A percentile compares a stretch with the other conserved stretches of the same genome.
These are phyloP conservation scores for Sordaria brevicollis DNA, from an alignment of 495 filamentous ascomycete genomes.

Conservation along the genomic window DNA sequence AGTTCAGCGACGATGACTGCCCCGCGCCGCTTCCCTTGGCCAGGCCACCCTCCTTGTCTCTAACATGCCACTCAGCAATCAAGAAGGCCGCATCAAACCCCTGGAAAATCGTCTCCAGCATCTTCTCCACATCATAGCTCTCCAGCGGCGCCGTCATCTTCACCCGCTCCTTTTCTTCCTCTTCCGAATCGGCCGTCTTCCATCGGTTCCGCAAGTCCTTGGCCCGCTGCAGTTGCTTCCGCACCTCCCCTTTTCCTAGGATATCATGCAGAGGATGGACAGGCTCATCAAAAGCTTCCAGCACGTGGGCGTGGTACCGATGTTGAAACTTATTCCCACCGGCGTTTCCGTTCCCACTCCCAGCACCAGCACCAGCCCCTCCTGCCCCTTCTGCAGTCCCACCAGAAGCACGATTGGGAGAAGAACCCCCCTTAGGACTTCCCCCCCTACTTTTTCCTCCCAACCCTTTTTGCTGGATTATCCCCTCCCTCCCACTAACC, in stretches of 20 bases:
- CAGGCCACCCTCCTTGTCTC: constrained; percentile 16
- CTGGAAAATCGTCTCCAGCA: constrained; percentile 33
- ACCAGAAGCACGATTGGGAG: not conserved
- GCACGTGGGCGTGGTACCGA: constrained; percentile 54
- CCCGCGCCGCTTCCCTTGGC: not conserved
- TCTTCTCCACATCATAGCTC: constrained; percentile 45
- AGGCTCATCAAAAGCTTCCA: constrained; percentile 40
- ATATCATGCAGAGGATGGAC: constrained; percentile 40
- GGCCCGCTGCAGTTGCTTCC: constrained; percentile 40
- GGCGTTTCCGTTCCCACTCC: not conserved
- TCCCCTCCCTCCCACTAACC: constrained; percentile 22
- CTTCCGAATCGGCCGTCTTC: constrained; percentile 46
- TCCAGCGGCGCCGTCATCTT: constrained; percentile 31
- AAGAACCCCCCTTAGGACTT: not conserved
- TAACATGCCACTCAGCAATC: constrained; percentile 19
- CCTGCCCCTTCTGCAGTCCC: not conserved
- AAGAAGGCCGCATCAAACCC: constrained; percentile 29
- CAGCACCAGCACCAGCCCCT: not conserved
- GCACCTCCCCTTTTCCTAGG: constrained; percentile 38
- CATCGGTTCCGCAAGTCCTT: constrained; percentile 59
- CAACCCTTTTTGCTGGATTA: not conserved
- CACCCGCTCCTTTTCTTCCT: not conserved
- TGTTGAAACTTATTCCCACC: constrained; percentile 20
- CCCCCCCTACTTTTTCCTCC: not conserved
- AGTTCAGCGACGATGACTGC: not conserved